phyloP scores from a whole-genome alignment of 2,329 filamentous ascomycete genomes.

The Aspergillus versicolor region DNA sequence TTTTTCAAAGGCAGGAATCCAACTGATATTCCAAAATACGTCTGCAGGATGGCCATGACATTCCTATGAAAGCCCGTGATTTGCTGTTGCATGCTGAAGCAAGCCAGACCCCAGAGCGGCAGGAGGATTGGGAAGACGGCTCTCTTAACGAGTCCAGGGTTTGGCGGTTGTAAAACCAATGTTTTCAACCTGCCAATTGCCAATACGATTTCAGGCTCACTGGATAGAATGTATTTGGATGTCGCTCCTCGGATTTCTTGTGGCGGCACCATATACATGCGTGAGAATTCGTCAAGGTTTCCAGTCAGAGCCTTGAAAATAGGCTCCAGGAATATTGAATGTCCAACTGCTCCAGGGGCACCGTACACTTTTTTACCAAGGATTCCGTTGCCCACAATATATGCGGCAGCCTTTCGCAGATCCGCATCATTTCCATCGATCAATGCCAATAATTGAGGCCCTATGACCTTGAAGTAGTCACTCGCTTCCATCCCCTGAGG shows the following conservation, averaged over 20 bases:
- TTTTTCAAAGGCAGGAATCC: slow-evolving; percentile 36
- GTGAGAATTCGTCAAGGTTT: slow-evolving; percentile 25
- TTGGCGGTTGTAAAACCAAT: slow-evolving; percentile 42
- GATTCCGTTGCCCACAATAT: slow-evolving; percentile 45
- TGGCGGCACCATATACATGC: slow-evolving; percentile 27
- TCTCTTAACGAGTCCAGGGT: slow-evolving; percentile 44
- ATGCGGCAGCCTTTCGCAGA: slow-evolving; percentile 42
- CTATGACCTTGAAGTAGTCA: slow-evolving; percentile 39
- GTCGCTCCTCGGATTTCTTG: neutral
- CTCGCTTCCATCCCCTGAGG: slow-evolving; percentile 37
- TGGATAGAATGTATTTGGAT: slow-evolving; percentile 22
- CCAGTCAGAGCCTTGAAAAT: slow-evolving; percentile 39
- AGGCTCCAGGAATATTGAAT: slow-evolving; percentile 43
- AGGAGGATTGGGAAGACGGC: slow-evolving; percentile 40
- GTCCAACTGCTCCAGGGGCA: slow-evolving; percentile 39
- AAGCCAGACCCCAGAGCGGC: slow-evolving; percentile 43
- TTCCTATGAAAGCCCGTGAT: slow-evolving; percentile 28
- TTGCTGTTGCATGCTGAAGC: slow-evolving; percentile 34
- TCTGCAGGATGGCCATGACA: slow-evolving; percentile 34
- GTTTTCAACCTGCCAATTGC: slow-evolving; percentile 37
- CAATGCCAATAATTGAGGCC: slow-evolving; percentile 40
- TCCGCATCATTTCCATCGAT: slow-evolving; percentile 42
- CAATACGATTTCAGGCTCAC: slow-evolving; percentile 26
- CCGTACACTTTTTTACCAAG: slow-evolving; percentile 41
- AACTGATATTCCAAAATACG: slow-evolving; percentile 43